Conservation (phyloP, 805 yeast genomes). For the Torulaspora quercuum region DNA sequence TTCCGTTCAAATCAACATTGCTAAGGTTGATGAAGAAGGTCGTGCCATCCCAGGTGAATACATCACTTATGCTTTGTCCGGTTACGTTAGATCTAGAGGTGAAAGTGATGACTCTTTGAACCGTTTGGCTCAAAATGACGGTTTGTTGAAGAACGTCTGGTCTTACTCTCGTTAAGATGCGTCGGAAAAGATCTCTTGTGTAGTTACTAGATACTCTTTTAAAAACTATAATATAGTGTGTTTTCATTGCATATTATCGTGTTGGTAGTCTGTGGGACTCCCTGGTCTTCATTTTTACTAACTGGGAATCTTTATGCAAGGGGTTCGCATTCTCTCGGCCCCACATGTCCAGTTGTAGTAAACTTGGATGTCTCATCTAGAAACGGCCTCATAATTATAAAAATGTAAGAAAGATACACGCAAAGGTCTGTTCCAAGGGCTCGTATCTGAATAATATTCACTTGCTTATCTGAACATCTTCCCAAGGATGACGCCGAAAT, state of each 20-base stretch:
- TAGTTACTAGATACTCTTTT: constrained; percentile 11
- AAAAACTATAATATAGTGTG: constrained; percentile 10
- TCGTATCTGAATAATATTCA: no score
- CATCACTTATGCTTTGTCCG: constrained; percentile 95
- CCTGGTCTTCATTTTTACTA: no score
- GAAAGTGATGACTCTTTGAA: constrained; percentile 98
- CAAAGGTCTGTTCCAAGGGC: no score
- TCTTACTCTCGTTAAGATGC: constrained; percentile 78
- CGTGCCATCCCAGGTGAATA: constrained; percentile 85
- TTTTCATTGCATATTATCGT: constrained; percentile 9
- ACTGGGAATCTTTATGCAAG: no score
- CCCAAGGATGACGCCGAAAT: constrained; percentile 4
- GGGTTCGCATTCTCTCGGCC: constrained; percentile 2
- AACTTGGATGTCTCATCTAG: no score
- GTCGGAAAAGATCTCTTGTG: constrained; percentile 2
- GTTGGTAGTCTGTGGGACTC: no score
- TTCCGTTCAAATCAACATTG: constrained; percentile 97
- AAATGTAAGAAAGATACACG: no score
- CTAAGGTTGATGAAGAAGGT: constrained; percentile 96
- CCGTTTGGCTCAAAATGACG: constrained; percentile 99
- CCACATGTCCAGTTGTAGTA: no score
- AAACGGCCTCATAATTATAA: no score
- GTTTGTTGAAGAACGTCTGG: constrained; percentile 95
- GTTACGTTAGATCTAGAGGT: constrained; percentile 98
- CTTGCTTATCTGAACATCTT: no score